These are phyloP conservation scores for Vairimorpha apis DNA, from an alignment of 371 early-diverging fungal species.

Conservation along the genomic window DNA sequence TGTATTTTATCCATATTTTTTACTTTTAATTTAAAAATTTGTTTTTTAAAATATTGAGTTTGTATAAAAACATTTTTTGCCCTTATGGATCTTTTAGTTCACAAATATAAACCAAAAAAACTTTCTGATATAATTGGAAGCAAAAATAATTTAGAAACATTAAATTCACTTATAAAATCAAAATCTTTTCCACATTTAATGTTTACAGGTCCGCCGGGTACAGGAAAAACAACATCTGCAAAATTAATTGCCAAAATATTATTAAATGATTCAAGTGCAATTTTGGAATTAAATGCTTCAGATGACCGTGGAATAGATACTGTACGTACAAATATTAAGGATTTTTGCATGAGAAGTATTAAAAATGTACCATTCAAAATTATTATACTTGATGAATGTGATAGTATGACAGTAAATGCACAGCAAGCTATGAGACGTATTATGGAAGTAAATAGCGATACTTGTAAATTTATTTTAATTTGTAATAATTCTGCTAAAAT, in stretches of 20 bases:
- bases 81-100: constrained; percentile 65
- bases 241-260: constrained; percentile 75
- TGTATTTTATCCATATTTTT: too few species aligned
- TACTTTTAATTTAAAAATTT: too few species aligned
- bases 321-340: constrained; percentile 87
- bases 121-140: constrained; percentile 89
- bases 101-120: constrained; percentile 82
- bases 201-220: constrained; percentile 88
- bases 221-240: constrained; percentile 94
- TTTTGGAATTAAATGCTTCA: constrained; percentile 89
- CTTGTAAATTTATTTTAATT: constrained; percentile 89
- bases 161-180: constrained; percentile 73
- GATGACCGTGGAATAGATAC: constrained; percentile 97
- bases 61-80: too few species aligned
- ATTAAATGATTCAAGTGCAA: constrained; percentile 80
- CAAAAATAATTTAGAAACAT: constrained; percentile 75
- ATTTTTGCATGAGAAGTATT: constrained; percentile 73
- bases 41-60: too few species aligned
- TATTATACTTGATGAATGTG: constrained; percentile 93
- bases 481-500: constrained; percentile 92
- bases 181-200: constrained; percentile 93
- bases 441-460: constrained; percentile 85
- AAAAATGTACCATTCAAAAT: constrained; percentile 66
- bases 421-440: constrained; percentile 85
- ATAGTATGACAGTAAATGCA: constrained; percentile 65